Evolutionary conservation across 2,329 filamentous ascomycete genomes (phyloP), one percentile per base, ranked within the genome.

Genomic region (Penicillium verrucosum): DNA sequence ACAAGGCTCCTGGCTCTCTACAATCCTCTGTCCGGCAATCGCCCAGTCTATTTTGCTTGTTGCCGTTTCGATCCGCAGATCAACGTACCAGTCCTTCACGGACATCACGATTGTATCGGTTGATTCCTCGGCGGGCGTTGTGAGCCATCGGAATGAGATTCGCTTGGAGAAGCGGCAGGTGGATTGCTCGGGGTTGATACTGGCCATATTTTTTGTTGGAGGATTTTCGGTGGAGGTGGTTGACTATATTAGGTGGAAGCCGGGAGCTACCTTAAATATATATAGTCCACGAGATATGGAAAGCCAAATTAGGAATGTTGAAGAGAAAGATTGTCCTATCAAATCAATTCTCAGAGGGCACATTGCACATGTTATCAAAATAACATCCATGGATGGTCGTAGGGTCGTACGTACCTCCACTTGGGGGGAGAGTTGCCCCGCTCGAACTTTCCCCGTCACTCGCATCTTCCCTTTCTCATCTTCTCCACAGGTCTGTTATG

Each of bases 21-120:
- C 66, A 1, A 77, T 57, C 42, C 74, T 65, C 56, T 76, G 69
- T 8, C 77, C 77, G 1, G 77, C 76, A 55, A 78, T 73, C 0
- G 73, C 76, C 77, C 77, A 79, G 60, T 78, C 76, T 34, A 78
- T 72, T 3, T 59, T 61, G 2, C 63, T 60, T 0, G 75, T 67
- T 5, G 56, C 25, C 54, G 73, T 74, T 41, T 73, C 68, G 16
- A 79, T 70, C 12, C 77, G 73, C 1, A 79, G 63, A 61, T 79
- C 77, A 5, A 78, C 69, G 51, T 76, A 79, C 69, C 75, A 78
- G 45, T 70, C 71, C 10, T 71, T 71, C 0, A 78, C 73, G 10
- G 74, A 75, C 59, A 78, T 70, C 49, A 78, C 74, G 6, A 77
- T 65, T 7, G 76, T 78, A 50, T 79, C 74, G 12, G 76, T 78